Conservation (phyloP, 2,329 filamentous ascomycete genomes). For the Neurospora crassa region DNA sequence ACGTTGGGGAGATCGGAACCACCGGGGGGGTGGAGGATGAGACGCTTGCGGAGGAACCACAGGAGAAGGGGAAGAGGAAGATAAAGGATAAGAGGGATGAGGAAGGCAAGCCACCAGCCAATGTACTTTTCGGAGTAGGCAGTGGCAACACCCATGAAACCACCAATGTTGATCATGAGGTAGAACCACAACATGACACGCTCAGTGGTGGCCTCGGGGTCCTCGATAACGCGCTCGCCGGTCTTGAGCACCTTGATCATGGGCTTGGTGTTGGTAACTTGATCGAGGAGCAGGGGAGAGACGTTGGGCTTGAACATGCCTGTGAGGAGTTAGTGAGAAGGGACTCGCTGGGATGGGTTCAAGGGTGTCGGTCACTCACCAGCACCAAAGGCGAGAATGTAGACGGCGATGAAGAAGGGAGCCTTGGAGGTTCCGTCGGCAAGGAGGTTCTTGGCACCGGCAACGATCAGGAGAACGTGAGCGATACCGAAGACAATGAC, state of each 20-base stretch:
- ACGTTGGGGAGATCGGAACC: slow-evolving; percentile 36
- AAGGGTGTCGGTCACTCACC: slow-evolving; percentile 32
- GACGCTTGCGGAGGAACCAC: slow-evolving; percentile 31
- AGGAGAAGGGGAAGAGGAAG: slow-evolving; percentile 31
- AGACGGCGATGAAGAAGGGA: slow-evolving; percentile 52
- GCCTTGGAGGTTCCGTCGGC: slow-evolving; percentile 36
- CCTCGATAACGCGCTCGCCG: slow-evolving; percentile 59
- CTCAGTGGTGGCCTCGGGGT: slow-evolving; percentile 54
- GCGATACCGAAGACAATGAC: slow-evolving; percentile 58
- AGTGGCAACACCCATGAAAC: slow-evolving; percentile 41
- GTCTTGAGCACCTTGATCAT: slow-evolving; percentile 39
- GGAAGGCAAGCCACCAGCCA: slow-evolving; percentile 39
- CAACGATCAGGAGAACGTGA: slow-evolving; percentile 57
- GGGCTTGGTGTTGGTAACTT: slow-evolving; percentile 47
- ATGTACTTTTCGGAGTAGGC: slow-evolving; percentile 43
- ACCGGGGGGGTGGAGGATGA: slow-evolving; percentile 34
- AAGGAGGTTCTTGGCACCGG: slow-evolving; percentile 38
- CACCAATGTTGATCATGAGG: slow-evolving; percentile 44
- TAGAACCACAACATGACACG: slow-evolving; percentile 60
- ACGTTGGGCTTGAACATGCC: slow-evolving; percentile 64
- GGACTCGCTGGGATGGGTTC: not conserved
- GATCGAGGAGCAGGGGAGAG: slow-evolving; percentile 57
- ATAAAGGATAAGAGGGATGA: slow-evolving; percentile 27
- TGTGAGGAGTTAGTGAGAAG: slow-evolving; percentile 4
- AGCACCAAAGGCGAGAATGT: slow-evolving; percentile 48